Percentiles rank a stretch among this genome's conserved stretches.
Conservation (phyloP, 371 early-diverging fungal species). For the Rhizopus stolonifer region DNA sequence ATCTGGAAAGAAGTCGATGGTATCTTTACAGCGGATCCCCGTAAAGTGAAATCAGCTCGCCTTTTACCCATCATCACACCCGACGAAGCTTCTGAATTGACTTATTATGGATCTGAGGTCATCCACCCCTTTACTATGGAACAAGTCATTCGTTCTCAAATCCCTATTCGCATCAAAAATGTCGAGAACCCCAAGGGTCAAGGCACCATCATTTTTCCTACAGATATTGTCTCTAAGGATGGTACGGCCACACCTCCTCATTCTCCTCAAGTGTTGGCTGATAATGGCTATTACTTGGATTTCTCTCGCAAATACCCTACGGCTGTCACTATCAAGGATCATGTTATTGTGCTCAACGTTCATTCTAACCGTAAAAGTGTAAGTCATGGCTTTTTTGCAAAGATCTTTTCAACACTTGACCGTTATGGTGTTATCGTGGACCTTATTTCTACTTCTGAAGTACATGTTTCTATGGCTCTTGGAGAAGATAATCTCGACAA, state of each 20-base stretch:
- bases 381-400: constrained; percentile 94
- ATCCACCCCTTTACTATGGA: constrained; percentile 99
- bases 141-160: constrained; percentile 91
- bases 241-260: constrained; percentile 58
- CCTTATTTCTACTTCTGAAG: constrained; percentile 94
- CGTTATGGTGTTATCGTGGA: constrained; percentile 90
- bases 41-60: constrained; percentile 90
- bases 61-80: constrained; percentile 91
- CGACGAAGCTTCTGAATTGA: constrained; percentile 98
- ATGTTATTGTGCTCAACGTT: constrained; percentile 89
- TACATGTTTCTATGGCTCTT: constrained; percentile 95
- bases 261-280: constrained; percentile 66
- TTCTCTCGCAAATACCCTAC: constrained; percentile 82
- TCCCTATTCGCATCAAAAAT: constrained; percentile 98
- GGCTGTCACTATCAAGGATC: constrained; percentile 97
- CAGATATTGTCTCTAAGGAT: constrained; percentile 37
- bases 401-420: constrained; percentile 90
- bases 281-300: constrained; percentile 74
- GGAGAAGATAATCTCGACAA: constrained; percentile 62
- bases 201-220: constrained; percentile 93
- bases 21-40: constrained; percentile 98
- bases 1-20: constrained; percentile 99
- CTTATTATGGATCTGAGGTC: constrained; percentile 97
- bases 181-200: constrained; percentile 88
- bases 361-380: constrained; percentile 94